Conservation (phyloP, 805 yeast species). For the Hanseniaspora taiwanica region DNA sequence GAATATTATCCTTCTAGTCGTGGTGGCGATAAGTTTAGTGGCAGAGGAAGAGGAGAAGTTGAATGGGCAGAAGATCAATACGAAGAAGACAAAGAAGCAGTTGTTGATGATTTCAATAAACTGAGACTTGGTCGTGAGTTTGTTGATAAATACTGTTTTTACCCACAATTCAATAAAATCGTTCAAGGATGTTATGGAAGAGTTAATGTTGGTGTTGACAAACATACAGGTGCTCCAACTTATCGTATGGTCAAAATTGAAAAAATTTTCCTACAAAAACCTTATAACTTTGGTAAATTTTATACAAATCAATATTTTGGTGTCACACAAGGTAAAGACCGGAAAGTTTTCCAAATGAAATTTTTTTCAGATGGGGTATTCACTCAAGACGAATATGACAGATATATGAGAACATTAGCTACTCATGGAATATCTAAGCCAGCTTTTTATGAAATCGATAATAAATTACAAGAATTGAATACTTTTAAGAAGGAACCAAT, state of each 20-base stretch:
- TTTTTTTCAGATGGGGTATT: constrained; percentile 70
- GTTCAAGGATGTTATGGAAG: constrained; percentile 69
- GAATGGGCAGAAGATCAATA: constrained; percentile 37
- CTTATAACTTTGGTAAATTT: constrained; percentile 37
- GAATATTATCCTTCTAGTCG: constrained; percentile 21
- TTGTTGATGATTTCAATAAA: constrained; percentile 53
- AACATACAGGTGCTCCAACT: constrained; percentile 44
- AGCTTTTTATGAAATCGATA: constrained; percentile 46
- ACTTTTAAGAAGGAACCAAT: constrained; percentile 52
- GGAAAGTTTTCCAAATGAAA: constrained; percentile 63
- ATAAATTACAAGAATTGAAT: constrained; percentile 49
- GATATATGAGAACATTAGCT: constrained; percentile 48
- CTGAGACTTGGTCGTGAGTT: constrained; percentile 67
- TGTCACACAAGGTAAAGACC: constrained; percentile 73
- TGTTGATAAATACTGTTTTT: constrained; percentile 62
- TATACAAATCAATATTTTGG: constrained; percentile 45
- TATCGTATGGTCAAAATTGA: constrained; percentile 80
- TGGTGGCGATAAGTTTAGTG: too few species aligned
- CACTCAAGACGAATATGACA: constrained; percentile 56
- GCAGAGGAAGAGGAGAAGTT: constrained; percentile 24
- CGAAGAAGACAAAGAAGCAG: constrained; percentile 36
- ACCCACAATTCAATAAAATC: constrained; percentile 64
- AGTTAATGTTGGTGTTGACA: constrained; percentile 65
- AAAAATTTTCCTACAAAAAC: constrained; percentile 40
- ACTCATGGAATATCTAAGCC: constrained; percentile 41